Evolutionary conservation across 2,329 filamentous ascomycete species (phyloP), one percentile per base, ranked within the genome.

Genomic region (Aurifilum marmelostoma): DNA sequence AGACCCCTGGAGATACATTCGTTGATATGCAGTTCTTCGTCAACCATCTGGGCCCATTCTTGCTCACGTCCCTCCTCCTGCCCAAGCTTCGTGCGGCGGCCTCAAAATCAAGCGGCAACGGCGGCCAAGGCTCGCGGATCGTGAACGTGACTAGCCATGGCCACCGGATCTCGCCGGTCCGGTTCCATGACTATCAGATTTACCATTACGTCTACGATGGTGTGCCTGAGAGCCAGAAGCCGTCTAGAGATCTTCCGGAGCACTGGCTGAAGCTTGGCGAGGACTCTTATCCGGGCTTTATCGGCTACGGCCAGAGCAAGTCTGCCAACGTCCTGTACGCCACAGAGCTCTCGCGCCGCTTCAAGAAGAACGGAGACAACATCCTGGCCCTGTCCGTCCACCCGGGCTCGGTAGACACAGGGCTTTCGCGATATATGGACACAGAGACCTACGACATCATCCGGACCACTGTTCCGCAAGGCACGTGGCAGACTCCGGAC

Each of bases 31-130:
- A 84, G 67, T 79, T 83, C 5, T 82, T 80, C 1, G 77, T 79
- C 14, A 86, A 86, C 73, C 80, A 86, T 69, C 71, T 86, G 16
- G 81, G 82, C 0, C 82, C 85, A 41, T 85, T 85, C 72, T 73
- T 83, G 14, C 75, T 85, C 34, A 82, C 83, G 0, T 80, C 81
- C 50, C 76, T 84, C 24, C 78, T 86, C n/a, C 73, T 83, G 58
- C 79, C 82, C 0, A 79, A 79, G 39, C 70, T 86, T 1, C 71
- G 79, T 18, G 74, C 75, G 2, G 79, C 79, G 0, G 79, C 79
- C 4, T 34, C 34, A 0, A 60, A 24, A 11, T 64, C 67, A 34
- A 67, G 72, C 1, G 71, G 43, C n/a, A n/a, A n/a, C 3, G 62
- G 71, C 4, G 37, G 65, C 1, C 66, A 64, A 1, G 74, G 75